A percentile compares a stretch with the other conserved stretches of the same genome.
Evolutionary conservation across 2,329 filamentous ascomycete genomes (phyloP).

Genomic region (Aureobasidium sp.): DNA sequence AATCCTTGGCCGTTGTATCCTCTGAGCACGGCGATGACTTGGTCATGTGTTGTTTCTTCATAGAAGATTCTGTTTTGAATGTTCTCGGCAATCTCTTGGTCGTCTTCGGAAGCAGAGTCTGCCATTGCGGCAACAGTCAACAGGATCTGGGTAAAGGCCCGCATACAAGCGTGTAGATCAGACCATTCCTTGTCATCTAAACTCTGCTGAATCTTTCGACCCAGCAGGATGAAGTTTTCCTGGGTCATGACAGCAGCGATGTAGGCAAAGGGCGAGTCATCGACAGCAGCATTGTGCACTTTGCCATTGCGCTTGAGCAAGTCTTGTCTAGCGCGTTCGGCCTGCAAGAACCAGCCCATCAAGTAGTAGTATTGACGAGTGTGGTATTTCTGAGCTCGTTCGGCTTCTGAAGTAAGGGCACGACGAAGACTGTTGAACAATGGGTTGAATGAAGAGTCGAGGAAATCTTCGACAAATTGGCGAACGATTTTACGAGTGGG

Average conservation of each 20-base stretch:
- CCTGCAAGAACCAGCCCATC: constrained; percentile 80
- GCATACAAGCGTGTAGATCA: constrained; percentile 79
- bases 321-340: constrained; percentile 61
- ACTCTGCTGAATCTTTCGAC: constrained; percentile 70
- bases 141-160: constrained; percentile 84
- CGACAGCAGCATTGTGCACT: constrained; percentile 32
- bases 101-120: constrained; percentile 76
- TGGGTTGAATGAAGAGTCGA: constrained; percentile 93
- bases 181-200: constrained; percentile 81
- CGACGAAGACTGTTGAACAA: constrained; percentile 75
- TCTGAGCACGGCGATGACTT: constrained; percentile 69
- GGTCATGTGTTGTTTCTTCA: constrained; percentile 88
- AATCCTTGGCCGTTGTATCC: constrained; percentile 93
- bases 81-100: constrained; percentile 96
- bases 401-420: constrained; percentile 81
- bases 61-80: constrained; percentile 97
- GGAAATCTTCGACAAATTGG: constrained; percentile 81
- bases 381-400: constrained; percentile 71
- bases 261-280: constrained; percentile 71
- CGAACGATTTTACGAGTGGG: constrained; percentile 71
- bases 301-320: constrained; percentile 36
- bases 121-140: constrained; percentile 91
- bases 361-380: constrained; percentile 85
- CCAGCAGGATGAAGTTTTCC: constrained; percentile 86
- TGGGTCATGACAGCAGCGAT: constrained; percentile 88